Base-by-base conservation (phyloP, 225 moss, liverwort and hornwort species). In the Polytrichum formosum region DNA sequence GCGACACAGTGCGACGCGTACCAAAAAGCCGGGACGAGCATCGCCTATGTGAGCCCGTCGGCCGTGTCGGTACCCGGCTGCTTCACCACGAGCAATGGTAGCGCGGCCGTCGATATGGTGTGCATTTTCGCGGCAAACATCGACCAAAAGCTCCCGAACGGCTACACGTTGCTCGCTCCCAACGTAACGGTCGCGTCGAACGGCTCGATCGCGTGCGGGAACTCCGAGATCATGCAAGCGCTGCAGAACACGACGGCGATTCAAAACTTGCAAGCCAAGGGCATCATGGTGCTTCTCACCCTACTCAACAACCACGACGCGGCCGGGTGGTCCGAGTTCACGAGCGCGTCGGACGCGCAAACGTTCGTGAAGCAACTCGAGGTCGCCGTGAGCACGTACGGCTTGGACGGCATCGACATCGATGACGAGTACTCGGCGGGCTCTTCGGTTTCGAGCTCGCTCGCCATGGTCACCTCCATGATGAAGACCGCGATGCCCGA, bases 401-500 rank as follows among this genome's bases (percentile, higher is more conserved):
- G 63, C 9, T 63, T 63, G 63, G 63, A 63, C 27, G 63, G 58
- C 58, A 58, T 58, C 58, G 58, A 58, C 22, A 58, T 58, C 21
- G 58, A 58, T 6, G 58, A 58, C 63, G 63, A 63, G 27, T 63
- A 63, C 28, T 63, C 63, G 5, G 0, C 26, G 17, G 63, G 63
- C 63, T 5, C 25, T 10, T 17, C 63, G 25, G 26, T 17, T 18
- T 23, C 21, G 1, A 63, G 22, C 26, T 63, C 63, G 5, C 63
- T 63, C 13, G 63, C 63, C 6, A 63, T 63, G 63, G 63, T 63
- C 27, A 63, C 63, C 23, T 63, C 63, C 17, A 22, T 63, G 63
- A 63, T 63, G 63, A 22, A 26, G 21, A 28, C 21, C 27, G 63
- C 63, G 18, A 63, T 63, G 63, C 63, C 63, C 18, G 18, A 26